Conservation (phyloP, 2,329 filamentous ascomycete species). For the Gnomoniopsis smithogilvyi region DNA sequence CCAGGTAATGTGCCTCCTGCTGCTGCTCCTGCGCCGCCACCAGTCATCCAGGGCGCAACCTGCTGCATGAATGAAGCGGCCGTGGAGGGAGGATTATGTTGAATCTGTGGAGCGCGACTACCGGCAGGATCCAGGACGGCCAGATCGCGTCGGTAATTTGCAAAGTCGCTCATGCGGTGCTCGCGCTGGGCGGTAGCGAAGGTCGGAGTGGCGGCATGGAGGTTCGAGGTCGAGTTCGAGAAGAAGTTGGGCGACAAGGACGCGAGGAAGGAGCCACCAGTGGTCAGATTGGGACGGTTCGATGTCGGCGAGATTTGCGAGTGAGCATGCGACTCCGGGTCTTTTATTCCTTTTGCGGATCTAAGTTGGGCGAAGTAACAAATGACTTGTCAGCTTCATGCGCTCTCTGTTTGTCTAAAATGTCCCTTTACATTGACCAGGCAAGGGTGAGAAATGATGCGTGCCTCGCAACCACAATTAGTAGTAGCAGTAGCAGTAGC, state of each 20-base stretch:
- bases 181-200: slow-evolving; percentile 38
- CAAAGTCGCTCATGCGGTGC: slow-evolving; percentile 58
- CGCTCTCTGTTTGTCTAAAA: not conserved
- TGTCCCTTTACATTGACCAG: not conserved
- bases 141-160: slow-evolving; percentile 70
- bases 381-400: slow-evolving; percentile 27
- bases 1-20: slow-evolving; percentile 10
- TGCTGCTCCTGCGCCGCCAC: not conserved
- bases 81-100: slow-evolving; percentile 53
- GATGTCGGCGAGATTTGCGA: slow-evolving; percentile 46
- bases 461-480: not conserved
- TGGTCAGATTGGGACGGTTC: slow-evolving; percentile 17
- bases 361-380: slow-evolving; percentile 25
- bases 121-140: slow-evolving; percentile 63
- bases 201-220: slow-evolving; percentile 38
- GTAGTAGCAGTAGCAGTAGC: not conserved
- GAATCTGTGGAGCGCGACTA: slow-evolving; percentile 46
- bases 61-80: slow-evolving; percentile 41
- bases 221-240: slow-evolving; percentile 28
- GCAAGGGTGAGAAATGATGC: not conserved
- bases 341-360: slow-evolving; percentile 33
- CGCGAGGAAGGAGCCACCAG: slow-evolving; percentile 37
- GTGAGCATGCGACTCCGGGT: slow-evolving; percentile 28
- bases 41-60: slow-evolving; percentile 57
- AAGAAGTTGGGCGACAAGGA: slow-evolving; percentile 41